Base-by-base conservation (phyloP, 2,329 filamentous ascomycete species). In the Juglanconis oblonga region DNA sequence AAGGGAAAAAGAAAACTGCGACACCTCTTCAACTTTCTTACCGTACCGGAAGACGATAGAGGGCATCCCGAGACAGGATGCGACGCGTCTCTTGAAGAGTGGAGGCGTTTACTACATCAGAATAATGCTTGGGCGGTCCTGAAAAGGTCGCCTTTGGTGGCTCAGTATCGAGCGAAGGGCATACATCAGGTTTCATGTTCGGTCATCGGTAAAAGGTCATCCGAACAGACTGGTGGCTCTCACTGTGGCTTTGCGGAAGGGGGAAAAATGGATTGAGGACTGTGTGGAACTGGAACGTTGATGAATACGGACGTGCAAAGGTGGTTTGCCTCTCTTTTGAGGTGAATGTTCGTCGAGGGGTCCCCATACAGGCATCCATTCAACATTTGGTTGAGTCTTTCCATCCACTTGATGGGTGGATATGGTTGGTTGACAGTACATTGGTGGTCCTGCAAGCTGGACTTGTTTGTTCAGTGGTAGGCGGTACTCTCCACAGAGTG, bases 1-100 rank as follows among this genome's bases (percentile, higher is more conserved):
- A 68, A 68, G 67, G 67, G 68, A 67, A 68, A 67, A 67, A 70
- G 70, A 71, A 71, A 64, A 61, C 49, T 61, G 61, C 49, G 29
- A 48, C 49, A 59, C 58, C 55, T 54, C 59, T 17, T 17, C 42
- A 55, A 52, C 52, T 38, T 62, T 54, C 56, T 49, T 54, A 56
- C 52, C 53, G 55, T 36, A 51, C 54, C 55, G 59, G 57, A 63
- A 63, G 58, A 63, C 54, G 61, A 61, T 63, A 63, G 61, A 63
- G 45, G 54, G 58, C 58, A 61, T 66, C 59, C 64, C 29, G 65
- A 68, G 64, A 67, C 55, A 60, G 66, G 68, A 65, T 67, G 55
- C 68, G 59, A 57, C 48, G 58, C 51, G 54, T 51, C 58, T 51
- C 50, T 50, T 14, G 48, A 51, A 40, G 52, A 62, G 40, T 52